These are phyloP conservation scores for Colletotrichum sp. DNA, from an alignment of 2,329 filamentous ascomycete genomes.

Conservation along the genomic window DNA sequence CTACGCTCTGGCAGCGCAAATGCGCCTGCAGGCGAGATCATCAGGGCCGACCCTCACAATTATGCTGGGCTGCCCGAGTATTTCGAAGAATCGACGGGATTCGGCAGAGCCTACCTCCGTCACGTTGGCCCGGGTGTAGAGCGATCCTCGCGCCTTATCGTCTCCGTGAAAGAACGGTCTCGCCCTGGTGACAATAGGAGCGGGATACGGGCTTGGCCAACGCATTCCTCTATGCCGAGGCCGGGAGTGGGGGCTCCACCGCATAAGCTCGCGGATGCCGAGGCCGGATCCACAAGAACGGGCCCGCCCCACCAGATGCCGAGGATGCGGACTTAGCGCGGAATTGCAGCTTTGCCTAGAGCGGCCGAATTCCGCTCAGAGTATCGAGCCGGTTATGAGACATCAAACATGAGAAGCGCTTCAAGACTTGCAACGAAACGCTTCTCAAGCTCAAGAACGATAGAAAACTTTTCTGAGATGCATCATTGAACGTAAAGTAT, in stretches of 20 bases:
- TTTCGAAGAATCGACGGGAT: neutral
- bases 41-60: neutral
- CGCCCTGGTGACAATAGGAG: neutral
- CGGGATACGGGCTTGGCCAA: neutral
- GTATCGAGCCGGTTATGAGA: too few relatives aligned
- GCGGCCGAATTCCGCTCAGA: neutral
- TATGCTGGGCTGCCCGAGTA: neutral
- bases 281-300: neutral
- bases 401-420: neutral
- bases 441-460: too few relatives aligned
- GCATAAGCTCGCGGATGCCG: neutral
- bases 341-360: neutral
- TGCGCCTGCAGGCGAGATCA: fast-evolving
- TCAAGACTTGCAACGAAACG: neutral
- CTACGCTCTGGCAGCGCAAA: fast-evolving
- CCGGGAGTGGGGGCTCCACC: neutral
- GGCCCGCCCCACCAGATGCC: neutral
- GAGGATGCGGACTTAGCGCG: neutral
- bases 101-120: neutral
- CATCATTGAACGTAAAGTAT: too few relatives aligned
- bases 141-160: neutral
- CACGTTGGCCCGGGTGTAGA: neutral
- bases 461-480: too few relatives aligned
- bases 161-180: neutral
- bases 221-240: neutral